Conservation (phyloP, 768 basidiomycete genomes). For the Cyclocybe aegerita region DNA sequence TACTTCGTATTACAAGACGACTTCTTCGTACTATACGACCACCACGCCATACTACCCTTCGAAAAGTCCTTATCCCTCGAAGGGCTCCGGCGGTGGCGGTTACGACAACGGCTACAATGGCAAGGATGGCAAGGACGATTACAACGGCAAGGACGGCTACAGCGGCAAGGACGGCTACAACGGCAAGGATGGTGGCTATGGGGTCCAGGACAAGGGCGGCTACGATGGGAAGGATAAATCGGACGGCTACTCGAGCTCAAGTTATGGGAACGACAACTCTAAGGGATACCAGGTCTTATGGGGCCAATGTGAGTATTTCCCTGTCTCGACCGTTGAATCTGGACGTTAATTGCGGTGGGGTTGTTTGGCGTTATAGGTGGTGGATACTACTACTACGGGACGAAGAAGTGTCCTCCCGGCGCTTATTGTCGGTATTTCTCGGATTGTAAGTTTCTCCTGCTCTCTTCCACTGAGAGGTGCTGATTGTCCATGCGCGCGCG, state of each 20-base stretch:
- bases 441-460: slow-evolving; percentile 14
- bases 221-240: not conserved
- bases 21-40: not conserved
- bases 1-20: not conserved
- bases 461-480: not conserved
- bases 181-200: not conserved
- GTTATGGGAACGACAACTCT: not conserved
- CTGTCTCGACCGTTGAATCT: not conserved
- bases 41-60: not conserved
- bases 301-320: slow-evolving; percentile 19
- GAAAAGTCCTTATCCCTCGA: too few relatives aligned
- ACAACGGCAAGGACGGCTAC: not conserved
- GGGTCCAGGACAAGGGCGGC: not conserved
- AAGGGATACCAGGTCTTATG: slow-evolving; percentile 18
- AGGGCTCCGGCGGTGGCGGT: slow-evolving; percentile 2
- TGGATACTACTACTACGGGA: slow-evolving; percentile 22
- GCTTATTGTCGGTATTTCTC: slow-evolving; percentile 24
- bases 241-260: not conserved
- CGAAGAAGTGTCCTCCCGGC: slow-evolving; percentile 16
- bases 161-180: not conserved
- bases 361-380: slow-evolving; percentile 13
- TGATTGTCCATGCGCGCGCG: not conserved
- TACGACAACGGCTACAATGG: not conserved
- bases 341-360: not conserved
- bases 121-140: slow-evolving; percentile 1